Base-by-base conservation (phyloP, 352 stramenopile species). In the Phytophthora tubulina region DNA sequence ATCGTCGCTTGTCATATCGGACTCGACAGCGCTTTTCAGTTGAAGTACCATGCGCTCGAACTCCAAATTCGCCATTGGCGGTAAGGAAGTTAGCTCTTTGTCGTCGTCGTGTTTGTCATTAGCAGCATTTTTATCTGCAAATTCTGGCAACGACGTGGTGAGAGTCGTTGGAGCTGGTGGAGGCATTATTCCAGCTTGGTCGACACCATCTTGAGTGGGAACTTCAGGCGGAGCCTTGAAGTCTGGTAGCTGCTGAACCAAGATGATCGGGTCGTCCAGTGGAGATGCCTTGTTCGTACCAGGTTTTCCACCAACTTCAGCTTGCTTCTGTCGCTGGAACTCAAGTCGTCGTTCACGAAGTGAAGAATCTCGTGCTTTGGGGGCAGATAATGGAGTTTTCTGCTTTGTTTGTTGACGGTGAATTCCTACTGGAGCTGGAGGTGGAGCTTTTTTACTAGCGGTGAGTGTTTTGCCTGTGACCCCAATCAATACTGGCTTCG, bases 31-130 rank as follows among this genome's bases (percentile, higher is more conserved):
- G 53, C 83, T 87, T 65, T 92, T 88, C 0, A 94, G 65, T 53
- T 93, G 86, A 7, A 94, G 68, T 9, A 94, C 72, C 86, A 94
- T 94, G 15, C 85, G 85, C 63, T 92, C 80, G 36, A 90, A 93
- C 65, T 94, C 86, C 15, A 94, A 64, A 49, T 86, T 90, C 3
- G 67, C 72, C 39, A 73, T 73, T 3, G 52, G 14, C 11, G 75
- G 72, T 15, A 67, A 54, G 2, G 21, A 60, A 3, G 60, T 81
- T 42, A 32, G 62, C 15, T 75, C 53, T 0, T 70, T 53, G 10
- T 67, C 58, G 6, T 74, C 42, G 35, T 81, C 67, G 0, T 74
- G 58, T 13, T 70, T 63, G 7, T 67, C 65, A n/a, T 45, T 35
- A n/a, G 10, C 15, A 32, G 32, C 39, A 17, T 67, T 53, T 17